A percentile compares a stretch with the other conserved stretches of the same genome.
Evolutionary conservation across 805 yeast species (phyloP).

Genomic region (Candida maris): DNA sequence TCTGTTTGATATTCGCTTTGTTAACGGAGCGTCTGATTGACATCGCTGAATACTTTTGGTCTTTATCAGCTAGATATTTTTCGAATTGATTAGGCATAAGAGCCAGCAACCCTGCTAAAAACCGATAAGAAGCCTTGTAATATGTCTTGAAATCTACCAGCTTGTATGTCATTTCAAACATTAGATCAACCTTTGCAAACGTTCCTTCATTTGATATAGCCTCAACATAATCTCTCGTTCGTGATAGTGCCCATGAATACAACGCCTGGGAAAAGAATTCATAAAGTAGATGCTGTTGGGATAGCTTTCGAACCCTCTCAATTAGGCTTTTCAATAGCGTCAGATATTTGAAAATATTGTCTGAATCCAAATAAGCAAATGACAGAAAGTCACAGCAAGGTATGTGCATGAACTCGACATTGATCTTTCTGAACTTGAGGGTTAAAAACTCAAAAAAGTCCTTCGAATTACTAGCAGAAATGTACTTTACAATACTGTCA

Average conservation of each 20-base stretch:
- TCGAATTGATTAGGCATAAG: conserved; percentile 32
- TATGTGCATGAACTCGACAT: conserved; percentile 35
- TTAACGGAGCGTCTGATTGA: conserved; percentile 24
- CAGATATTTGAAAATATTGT: conserved; percentile 35
- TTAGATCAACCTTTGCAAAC: conserved; percentile 27
- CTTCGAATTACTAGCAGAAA: conserved; percentile 48
- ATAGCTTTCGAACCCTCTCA: conserved; percentile 36
- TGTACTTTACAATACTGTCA: conserved; percentile 39
- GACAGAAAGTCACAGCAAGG: conserved; percentile 46
- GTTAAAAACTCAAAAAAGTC: conserved; percentile 38
- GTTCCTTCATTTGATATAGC: conserved; percentile 14
- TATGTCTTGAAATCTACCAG: conserved; percentile 28
- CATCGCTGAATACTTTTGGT: conserved; percentile 19
- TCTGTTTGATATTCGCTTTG: conserved; percentile 21
- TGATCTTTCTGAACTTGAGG: conserved; percentile 26
- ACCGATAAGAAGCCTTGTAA: conserved; percentile 27
- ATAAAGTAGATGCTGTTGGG: conserved; percentile 44
- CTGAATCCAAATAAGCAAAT: conserved; percentile 38
- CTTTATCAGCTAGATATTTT: conserved; percentile 22
- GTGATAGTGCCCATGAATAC: conserved; percentile 46
- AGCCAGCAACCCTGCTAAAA: conserved; percentile 33
- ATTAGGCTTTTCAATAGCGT: conserved; percentile 37
- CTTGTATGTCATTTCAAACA: conserved; percentile 36
- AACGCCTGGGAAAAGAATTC: conserved; percentile 45
- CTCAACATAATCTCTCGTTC: conserved; percentile 42